Base-by-base conservation (phyloP, 768 basidiomycete genomes). In the Suillus placidus region DNA sequence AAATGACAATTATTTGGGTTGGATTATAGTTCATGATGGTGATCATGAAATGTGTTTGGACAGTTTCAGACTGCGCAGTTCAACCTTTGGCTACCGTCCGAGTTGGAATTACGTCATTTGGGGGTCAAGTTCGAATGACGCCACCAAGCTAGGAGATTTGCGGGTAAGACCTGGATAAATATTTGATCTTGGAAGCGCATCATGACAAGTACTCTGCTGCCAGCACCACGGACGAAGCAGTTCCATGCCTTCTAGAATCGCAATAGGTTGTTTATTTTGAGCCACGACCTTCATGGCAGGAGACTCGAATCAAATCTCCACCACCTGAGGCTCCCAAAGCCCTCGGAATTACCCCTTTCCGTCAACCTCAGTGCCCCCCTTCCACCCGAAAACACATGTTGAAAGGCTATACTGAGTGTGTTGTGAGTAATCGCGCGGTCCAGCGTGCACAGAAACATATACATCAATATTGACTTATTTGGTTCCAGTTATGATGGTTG, bases 271-370 rank as follows among this genome's bases (percentile, higher is more conserved):
- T n/a, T n/a, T n/a, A n/a, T n/a, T n/a, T n/a, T n/a, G 74, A 6
- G 77, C 51, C 56, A 65, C 35, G 13, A 84, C 71, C 52, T 71
- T 69, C 3, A 76, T 51, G 2, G 85, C 87, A 7, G 81, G 81
- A 4, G 84, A 79, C 43, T 87, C 77, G 70, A 86, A 89, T 86
- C 85, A 87, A 8, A 83, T 79, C 56, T 85, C 76, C 7, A 90
- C 82, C 83, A 64, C 76, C 69, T 64, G 89, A 78, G 1, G 84
- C 85, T 20, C 70, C 71, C 43, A 79, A 80, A 72, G 87, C 83
- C 51, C 72, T 78, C 16, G 16, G 51, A 62, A 90, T 87, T 13
- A 91, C 3, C 90, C 88, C 71, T 90, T 91, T 13, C 90, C 89
- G 5, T 88, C 89, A 52, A 85, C 84, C 62, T 84, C 79, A 23